Percentiles rank a stretch among this genome's conserved stretches.
Evolutionary conservation across 768 basidiomycete species (phyloP).

Genomic region (Calocybe gangraenosa): DNA sequence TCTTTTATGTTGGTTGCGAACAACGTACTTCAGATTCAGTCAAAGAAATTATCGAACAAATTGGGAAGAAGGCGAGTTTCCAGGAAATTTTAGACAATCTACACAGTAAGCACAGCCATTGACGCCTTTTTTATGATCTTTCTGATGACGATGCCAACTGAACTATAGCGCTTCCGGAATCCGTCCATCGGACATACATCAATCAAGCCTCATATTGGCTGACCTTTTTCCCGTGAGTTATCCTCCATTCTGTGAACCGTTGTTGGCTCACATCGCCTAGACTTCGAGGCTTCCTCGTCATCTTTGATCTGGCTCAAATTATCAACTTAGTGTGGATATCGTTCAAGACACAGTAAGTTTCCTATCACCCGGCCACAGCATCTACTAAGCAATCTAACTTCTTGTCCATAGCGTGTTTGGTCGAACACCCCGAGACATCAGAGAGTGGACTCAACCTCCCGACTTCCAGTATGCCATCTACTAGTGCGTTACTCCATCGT

Average conservation of each 20-base stretch:
- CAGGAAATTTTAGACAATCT: slow-evolving; percentile 42
- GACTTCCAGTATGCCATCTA: slow-evolving; percentile 86
- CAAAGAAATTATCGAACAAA: slow-evolving; percentile 37
- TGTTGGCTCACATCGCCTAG: slow-evolving; percentile 31
- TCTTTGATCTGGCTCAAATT: slow-evolving; percentile 96
- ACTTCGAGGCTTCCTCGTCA: slow-evolving; percentile 87
- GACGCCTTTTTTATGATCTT: neutral
- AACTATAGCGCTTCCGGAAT: slow-evolving; percentile 54
- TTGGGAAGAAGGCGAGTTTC: slow-evolving; percentile 42
- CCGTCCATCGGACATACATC: slow-evolving; percentile 85
- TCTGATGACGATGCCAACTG: neutral
- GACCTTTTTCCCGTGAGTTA: slow-evolving; percentile 86
- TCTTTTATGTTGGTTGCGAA: neutral
- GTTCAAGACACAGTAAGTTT: slow-evolving; percentile 73
- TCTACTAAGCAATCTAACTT: slow-evolving; percentile 1
- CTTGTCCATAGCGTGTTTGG: slow-evolving; percentile 65
- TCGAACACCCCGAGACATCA: slow-evolving; percentile 84
- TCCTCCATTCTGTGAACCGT: neutral
- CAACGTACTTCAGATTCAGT: slow-evolving; percentile 30
- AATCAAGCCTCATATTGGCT: slow-evolving; percentile 91
- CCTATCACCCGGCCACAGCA: neutral
- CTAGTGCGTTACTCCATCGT: slow-evolving; percentile 48
- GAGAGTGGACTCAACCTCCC: slow-evolving; percentile 87
- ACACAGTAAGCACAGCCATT: slow-evolving; percentile 43
- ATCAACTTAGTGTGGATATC: slow-evolving; percentile 83